Evolutionary conservation across 108 stramenopile species (phyloP), one percentile per base, ranked within the genome.

Genomic region (Hondaea fermentalgiana): DNA sequence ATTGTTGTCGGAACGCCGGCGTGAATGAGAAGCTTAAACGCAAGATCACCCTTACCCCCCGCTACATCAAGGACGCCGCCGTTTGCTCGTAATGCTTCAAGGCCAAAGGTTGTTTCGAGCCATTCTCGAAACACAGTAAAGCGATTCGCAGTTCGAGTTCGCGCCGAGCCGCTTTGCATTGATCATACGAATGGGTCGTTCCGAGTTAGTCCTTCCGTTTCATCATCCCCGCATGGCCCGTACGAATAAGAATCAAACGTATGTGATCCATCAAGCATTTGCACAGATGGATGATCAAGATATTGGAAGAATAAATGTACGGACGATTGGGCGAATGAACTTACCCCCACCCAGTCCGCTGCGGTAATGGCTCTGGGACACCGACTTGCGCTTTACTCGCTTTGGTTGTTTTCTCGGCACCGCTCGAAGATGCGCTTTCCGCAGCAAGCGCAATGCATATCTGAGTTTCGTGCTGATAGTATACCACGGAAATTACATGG

Each of bases 1-100:
- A 96, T 92, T 6, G 96, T 91, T 44, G 94, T 94, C 16, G 93
- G 87, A 0, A 95, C 64, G 4, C 92, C 91, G 88, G 95, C 93
- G 28, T 93, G 88, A 87, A 95, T 95, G 47, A 64, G 45, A 4
- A 97, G 90, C 35, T 95, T 57, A 92, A 94, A 96, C 6, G 93
- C 93, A 69, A 97, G 91, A 64, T 96, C 95, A 5, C 96, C 96
- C 51, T 94, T 94, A 16, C 97, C 97, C 4, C 97, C 97, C 17
- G 97, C 97, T 5, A 95, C 95, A 69, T 97, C 97, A 21, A 97
- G 87, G 17, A 97, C 89, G 25, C 87, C 87, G 5, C 69, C 55
- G 44, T 87, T 60, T 12, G 14, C 17, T 14, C 59, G 59, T 49
- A 88, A 60, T 29, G 16, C 5, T 14, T 60, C 60, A 4, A 35